Percentiles rank a stretch among this genome's conserved stretches.
Evolutionary conservation across 768 basidiomycete genomes (phyloP).

Genomic region (Peribolospora kevripleyi): DNA sequence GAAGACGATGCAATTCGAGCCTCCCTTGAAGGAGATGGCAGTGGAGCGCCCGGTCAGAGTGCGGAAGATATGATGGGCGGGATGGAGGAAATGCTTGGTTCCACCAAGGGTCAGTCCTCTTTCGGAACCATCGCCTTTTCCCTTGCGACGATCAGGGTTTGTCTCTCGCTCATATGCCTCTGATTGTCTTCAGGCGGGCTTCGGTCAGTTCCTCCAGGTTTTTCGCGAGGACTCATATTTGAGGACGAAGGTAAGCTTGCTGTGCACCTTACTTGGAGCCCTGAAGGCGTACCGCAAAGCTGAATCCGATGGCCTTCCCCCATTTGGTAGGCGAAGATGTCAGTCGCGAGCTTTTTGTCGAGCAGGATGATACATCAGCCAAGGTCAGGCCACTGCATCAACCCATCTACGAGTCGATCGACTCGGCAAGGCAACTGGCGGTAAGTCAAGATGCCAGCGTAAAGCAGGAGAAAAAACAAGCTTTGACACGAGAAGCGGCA

Average conservation of each 20-base stretch:
- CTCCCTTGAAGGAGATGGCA: too few relatives aligned
- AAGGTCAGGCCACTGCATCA: conserved; percentile 12
- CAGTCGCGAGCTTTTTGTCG: conserved; percentile 14
- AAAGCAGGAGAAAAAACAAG: background rate
- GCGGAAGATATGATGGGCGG: conserved; percentile 5
- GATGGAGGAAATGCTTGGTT: conserved; percentile 16
- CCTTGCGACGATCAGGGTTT: background rate
- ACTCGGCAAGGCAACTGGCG: background rate
- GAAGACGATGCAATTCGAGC: conserved; percentile 21
- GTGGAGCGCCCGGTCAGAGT: background rate
- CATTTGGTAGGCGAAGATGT: conserved; percentile 16
- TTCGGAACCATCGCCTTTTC: background rate
- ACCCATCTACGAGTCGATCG: conserved; percentile 10
- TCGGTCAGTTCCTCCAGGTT: conserved; percentile 54
- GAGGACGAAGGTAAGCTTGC: conserved; percentile 12
- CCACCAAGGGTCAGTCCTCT: conserved; percentile 7
- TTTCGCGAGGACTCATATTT: conserved; percentile 52
- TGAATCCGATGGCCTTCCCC: conserved; percentile 1
- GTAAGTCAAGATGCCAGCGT: background rate
- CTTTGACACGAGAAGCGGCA: background rate
- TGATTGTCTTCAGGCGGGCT: conserved; percentile 17
- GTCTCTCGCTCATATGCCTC: background rate
- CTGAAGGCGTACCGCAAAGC: background rate
- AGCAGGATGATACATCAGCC: conserved; percentile 16
- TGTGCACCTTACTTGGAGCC: background rate